phyloP scores from a whole-genome alignment of 148 eudicot species.

The Rhododendron vialii region DNA sequence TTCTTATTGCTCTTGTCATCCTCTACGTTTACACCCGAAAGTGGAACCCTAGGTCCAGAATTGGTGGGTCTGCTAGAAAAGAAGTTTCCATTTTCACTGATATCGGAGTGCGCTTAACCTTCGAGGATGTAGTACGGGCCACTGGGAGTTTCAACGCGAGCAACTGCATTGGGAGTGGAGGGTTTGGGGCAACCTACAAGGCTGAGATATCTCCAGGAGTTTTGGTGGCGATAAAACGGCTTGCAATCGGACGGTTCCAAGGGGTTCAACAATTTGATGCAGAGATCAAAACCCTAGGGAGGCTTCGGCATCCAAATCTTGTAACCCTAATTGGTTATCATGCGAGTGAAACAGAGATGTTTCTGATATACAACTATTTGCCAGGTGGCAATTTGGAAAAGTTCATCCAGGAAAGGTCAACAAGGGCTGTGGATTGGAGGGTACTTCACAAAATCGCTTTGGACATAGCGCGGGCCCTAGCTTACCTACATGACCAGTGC shows the following conservation, averaged over 20 bases:
- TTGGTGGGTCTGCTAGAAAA: constrained; percentile 28
- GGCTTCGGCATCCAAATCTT: constrained; percentile 44
- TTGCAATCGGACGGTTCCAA: constrained; percentile 46
- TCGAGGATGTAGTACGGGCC: constrained; percentile 40
- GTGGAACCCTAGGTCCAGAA: constrained; percentile 34
- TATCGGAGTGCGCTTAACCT: constrained; percentile 34
- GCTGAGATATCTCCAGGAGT: constrained; percentile 50
- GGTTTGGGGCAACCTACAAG: constrained; percentile 49
- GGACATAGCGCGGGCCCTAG: constrained; percentile 46
- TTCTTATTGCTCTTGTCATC: constrained; percentile 39
- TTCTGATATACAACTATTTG: constrained; percentile 44
- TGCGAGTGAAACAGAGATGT: constrained; percentile 51
- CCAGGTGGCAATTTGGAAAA: constrained; percentile 49
- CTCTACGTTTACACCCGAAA: constrained; percentile 44
- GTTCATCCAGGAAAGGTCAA: constrained; percentile 46
- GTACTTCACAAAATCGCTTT: constrained; percentile 51
- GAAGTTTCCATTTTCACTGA: constrained; percentile 46
- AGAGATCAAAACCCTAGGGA: constrained; percentile 45
- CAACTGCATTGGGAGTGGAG: constrained; percentile 55
- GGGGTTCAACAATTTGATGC: constrained; percentile 56
- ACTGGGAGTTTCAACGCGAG: constrained; percentile 40
- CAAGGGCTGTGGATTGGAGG: constrained; percentile 44
- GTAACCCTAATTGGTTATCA: constrained; percentile 52
- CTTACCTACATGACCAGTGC: constrained; percentile 50
- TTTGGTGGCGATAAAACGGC: constrained; percentile 45